phyloP scores from a whole-genome alignment of 2,329 filamentous ascomycete species.

The Alternaria consortialis region DNA sequence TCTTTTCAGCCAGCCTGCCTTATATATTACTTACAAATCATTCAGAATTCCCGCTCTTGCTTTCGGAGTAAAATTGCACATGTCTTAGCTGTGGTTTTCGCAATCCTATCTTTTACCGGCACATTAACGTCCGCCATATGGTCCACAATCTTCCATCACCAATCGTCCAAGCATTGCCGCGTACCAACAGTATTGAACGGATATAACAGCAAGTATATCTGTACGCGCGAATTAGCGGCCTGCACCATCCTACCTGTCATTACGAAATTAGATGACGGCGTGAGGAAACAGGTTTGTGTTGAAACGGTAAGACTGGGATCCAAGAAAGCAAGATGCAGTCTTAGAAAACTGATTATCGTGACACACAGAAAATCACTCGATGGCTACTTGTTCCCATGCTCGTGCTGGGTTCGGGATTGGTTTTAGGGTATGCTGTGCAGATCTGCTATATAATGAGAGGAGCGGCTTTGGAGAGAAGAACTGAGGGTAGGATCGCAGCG shows the following conservation, averaged over 20 bases:
- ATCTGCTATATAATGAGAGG: not conserved
- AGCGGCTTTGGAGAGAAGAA: not conserved
- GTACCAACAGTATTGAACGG: not conserved
- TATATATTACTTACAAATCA: not conserved
- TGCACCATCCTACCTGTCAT: not conserved
- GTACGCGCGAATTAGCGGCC: constrained; percentile 3
- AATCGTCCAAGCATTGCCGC: not conserved
- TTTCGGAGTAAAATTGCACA: not conserved
- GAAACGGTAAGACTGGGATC: not conserved
- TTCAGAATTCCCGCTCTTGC: not conserved
- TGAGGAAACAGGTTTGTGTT: not conserved
- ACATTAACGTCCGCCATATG: constrained; percentile 1
- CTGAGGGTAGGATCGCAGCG: not conserved
- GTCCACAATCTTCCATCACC: not conserved
- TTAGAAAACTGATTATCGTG: not conserved
- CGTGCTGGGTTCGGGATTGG: not conserved
- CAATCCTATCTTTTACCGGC: not conserved
- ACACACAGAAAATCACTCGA: not conserved
- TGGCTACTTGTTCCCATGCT: constrained; percentile 3
- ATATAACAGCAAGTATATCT: not conserved
- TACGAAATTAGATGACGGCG: not conserved
- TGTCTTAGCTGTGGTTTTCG: not conserved
- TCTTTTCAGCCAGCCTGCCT: not conserved
- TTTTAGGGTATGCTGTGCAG: not conserved
- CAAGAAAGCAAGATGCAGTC: not conserved